Evolutionary conservation across 1,139 yeast species (phyloP), one percentile per base, ranked within the genome.

Genomic region (Saccharomyces pastorianus): DNA sequence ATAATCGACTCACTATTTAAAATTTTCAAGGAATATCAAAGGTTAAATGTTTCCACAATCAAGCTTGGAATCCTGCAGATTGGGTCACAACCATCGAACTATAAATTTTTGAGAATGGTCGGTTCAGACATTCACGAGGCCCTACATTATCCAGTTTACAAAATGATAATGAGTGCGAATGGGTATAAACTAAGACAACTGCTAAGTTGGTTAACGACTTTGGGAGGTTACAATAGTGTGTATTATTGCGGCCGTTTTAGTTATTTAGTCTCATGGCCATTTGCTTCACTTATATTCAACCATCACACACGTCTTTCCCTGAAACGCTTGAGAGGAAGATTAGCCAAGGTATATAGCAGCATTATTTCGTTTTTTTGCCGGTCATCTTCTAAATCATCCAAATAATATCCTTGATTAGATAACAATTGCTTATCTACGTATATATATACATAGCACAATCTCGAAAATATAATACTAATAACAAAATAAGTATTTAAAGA

Each of bases 71-170:
- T 66, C 3, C 51, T 68, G 42, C 63, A 64, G 49, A 58, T 68
- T 29, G 67, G 65, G 2, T 68, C 69, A 3, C 70, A 67, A 51
- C 63, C 68, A 9, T 66, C 70, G 13, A 67, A 64, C 50, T 68
- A 66, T 53, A 68, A 68, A 56, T 64, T 64, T 53, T 52, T 67
- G 47, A 56, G 59, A 6, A 46, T 58, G 17, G 49, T 48, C 25
- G 71, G 71, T 6, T 57, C 65, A 1, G 59, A 64, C 51, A 62
- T 66, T 3, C 58, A 60, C 20, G 57, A 50, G 1, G 54, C 61
- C 9, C 51, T 68, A n/a, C 59, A 65, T 34, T 52, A 49, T 9
- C 70, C 71, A 1, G 55, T 66, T 2, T 68, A 65, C 53, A 56
- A 55, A 34, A 48, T 66, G 25, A 63, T 68, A 9, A 56, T 58